A percentile compares a stretch with the other conserved stretches of the same genome.
Conservation (phyloP, 148 eudicot species). For the Rhododendron williamsianum region DNA sequence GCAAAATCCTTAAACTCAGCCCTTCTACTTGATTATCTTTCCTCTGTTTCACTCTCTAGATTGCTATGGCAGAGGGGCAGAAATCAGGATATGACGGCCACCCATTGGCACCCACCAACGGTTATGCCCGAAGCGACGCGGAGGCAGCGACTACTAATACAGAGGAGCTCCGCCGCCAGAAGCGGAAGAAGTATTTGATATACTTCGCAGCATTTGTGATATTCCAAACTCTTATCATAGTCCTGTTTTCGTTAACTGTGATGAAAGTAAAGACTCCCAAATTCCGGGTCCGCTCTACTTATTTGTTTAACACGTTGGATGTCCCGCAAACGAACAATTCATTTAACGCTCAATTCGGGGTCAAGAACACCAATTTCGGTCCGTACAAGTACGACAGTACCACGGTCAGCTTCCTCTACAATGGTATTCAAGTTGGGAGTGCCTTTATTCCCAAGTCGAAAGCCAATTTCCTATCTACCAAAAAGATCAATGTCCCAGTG, state of each 20-base stretch:
- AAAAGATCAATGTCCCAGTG: slow-evolving; percentile 4
- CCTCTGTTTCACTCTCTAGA: not conserved
- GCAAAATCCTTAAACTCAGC: not conserved
- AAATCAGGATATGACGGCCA: not conserved
- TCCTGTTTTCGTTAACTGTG: not conserved
- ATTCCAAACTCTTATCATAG: not conserved
- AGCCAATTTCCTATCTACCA: slow-evolving; percentile 7
- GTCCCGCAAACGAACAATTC: not conserved
- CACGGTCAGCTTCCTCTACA: slow-evolving; percentile 8
- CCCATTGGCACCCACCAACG: too few species aligned
- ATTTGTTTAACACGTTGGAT: not conserved
- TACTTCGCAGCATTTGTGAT: not conserved
- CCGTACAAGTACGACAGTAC: not conserved
- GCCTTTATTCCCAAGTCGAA: not conserved
- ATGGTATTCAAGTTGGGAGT: not conserved
- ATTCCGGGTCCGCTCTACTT: not conserved
- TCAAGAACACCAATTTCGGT: slow-evolving; percentile 18
- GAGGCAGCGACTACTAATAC: not conserved
- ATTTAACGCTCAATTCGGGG: slow-evolving; percentile 8
- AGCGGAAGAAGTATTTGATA: not conserved
- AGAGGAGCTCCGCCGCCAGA: slow-evolving; percentile 1
- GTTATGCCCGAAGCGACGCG: too few species aligned
- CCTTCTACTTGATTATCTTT: not conserved
- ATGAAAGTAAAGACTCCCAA: slow-evolving; percentile 7
- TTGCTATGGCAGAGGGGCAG: not conserved